Base-by-base conservation (phyloP, 2,329 filamentous ascomycete species). In the Diplodia intermedia region DNA sequence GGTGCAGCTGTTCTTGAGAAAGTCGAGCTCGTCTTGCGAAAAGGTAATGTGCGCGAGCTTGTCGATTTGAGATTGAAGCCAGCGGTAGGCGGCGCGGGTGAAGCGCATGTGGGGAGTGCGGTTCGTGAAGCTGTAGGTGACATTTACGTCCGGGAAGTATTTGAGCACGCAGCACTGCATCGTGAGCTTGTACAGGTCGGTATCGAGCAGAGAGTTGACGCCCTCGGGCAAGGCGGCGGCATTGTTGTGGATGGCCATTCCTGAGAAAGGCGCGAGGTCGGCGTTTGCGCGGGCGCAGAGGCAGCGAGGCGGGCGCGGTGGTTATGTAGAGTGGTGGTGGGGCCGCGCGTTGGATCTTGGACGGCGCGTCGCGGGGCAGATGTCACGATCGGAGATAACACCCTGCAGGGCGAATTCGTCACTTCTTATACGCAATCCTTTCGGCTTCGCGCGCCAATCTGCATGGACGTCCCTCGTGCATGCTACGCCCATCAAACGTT, bases 61-160 rank as follows among this genome's bases (percentile, higher is more conserved):
- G 73, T 87, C 85, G 73, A 97, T 91, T 78, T 99, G 94, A 56
- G 89, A 83, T 74, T 92, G 82, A 1, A 99, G 85, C 95, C 95
- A 99, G 60, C 85, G 85, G 80, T 92, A 97, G 38, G 93, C 95
- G 68, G 86, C 86, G 73, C 93, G 88, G 31, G 89, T 97, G 69
- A 99, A 84, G 78, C 94, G 93, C 88, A 97, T 97, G 70, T 97
- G 89, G 8, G 93, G 92, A 1, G 95, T 99, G 62, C 95, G 91
- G 78, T 99, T 99, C 63, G 93, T 98, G 82, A 96, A 97, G 69
- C 91, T 89, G 77, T 98, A 99, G 2, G 92, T 93, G 69, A 98
- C 95, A 54, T 90, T 87, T 74, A 79, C 82, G 69, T 94, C 85
- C 40, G 90, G 90, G 79, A 97, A 98, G 83, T 94, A 96, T 80